Evolutionary conservation across 2,329 filamentous ascomycete species (phyloP), one percentile per base, ranked within the genome.

Genomic region (Zopfia rhizophila): DNA sequence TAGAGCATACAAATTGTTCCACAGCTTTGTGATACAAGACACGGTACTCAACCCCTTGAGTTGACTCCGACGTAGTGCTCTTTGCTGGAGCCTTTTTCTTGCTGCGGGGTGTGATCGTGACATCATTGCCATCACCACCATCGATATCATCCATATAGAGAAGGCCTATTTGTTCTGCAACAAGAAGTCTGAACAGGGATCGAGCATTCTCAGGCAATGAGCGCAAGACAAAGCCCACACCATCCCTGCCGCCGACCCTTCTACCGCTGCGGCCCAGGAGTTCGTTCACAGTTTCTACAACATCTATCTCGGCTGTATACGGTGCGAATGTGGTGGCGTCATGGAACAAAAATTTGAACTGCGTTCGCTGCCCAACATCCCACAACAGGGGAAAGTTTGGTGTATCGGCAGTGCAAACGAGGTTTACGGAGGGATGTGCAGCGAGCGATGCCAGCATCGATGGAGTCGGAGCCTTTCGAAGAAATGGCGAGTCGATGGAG

Each of bases 1-100:
- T 96, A 60, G 90, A 94, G 70, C 93, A 97, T 37, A 99, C 94
- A 70, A 99, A 97, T 66, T 96, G 91, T 73, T 97, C 92, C 4
- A 93, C 88, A 2, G 94, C 92, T 75, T 96, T 97, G 68, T 96
- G 91, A 66, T 97, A 99, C 55, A 99, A 72, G 59, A 91, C 87
- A 16, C 91, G 82, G 69, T 97, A 97, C 74, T 97, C 93, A 12
- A 99, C 85, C 0, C 89, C 91, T 2, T 84, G 68, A 3, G 53
- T 63, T 13, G 68, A 76, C 48, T 71, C 66, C 45, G 70, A 56
- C 16, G 55, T 53, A 32, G 38, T 41, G 18, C 45, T 53, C 22
- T 62, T 69, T 23, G 60, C 47, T 12, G 65, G 51, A 14, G 55
- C 43, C 24, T 68, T 40, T 28, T 59, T 65, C 49, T 65, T 66